Base-by-base conservation (phyloP, 495 filamentous ascomycete genomes). In the Neurospora africana region DNA sequence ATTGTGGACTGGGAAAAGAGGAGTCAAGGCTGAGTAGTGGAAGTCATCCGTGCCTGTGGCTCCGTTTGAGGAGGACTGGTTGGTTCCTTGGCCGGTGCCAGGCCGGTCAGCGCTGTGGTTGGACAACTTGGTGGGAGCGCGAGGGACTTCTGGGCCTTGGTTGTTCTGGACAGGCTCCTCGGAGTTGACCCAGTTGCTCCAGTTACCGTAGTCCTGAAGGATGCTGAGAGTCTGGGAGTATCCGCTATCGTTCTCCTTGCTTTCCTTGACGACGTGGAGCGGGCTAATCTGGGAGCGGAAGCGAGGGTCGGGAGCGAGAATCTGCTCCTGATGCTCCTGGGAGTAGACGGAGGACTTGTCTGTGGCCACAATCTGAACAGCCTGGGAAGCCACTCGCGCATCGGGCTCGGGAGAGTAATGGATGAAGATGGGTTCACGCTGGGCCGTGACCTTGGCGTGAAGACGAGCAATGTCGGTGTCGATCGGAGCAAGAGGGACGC, bases 301-400 rank as follows among this genome's bases (percentile, higher is more conserved):
- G 15, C 53, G 41, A 36, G 58, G 19, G 70, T 69, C 5, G 69
- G 72, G 9, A n/a, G 69, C 35, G n/a, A n/a, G n/a, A n/a, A n/a
- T n/a, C 37, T 40, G 11, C 15, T 41, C 35, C 21, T 71, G 17
- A 3, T 38, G 10, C 21, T 80, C 76, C 33, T 75, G 73, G 1
- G 78, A 79, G 38, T 80, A 81, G 30, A 72, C 30, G 21, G 78
- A 81, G 7, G 75, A 75, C 36, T 30, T 47, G 33, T 47, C 69
- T n/a, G 37, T 36, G 21, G 38, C 37, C 3, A 39, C 69, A 70
- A 70, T n/a, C 33, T 39, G 38, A 17, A 33, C 69, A 39, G 43
- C 21, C 69, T 70, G 69, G 23, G 69, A 70, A 17, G 69, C 69
- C 69, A 44, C 37, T 19, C 69, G 69, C 39, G 38, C 27, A 5